A percentile compares a stretch with the other conserved stretches of the same genome.
Evolutionary conservation across 371 early-diverging fungal species (phyloP).

Genomic region (Blakeslea trispora): DNA sequence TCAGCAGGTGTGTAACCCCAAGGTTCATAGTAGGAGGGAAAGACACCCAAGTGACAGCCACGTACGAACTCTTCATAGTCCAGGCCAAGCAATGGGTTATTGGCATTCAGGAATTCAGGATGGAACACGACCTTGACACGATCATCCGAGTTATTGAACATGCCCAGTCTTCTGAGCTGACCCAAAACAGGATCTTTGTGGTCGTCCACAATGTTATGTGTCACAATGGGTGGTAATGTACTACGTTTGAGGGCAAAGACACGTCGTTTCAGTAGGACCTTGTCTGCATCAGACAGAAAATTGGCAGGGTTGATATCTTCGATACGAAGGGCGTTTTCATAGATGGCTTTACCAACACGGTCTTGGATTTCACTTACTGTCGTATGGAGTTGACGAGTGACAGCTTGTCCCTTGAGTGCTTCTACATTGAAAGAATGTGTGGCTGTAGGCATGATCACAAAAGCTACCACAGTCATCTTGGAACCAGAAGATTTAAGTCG

Average conservation of each 20-base stretch:
- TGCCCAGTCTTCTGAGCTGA: conserved; percentile 75
- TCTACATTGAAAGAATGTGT: conserved; percentile 95
- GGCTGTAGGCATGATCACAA: conserved; percentile 90
- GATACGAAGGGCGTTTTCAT: conserved; percentile 72
- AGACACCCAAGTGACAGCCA: conserved; percentile 95
- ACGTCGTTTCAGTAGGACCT: conserved; percentile 87
- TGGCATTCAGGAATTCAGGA: conserved; percentile 94
- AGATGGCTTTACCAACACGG: conserved; percentile 86
- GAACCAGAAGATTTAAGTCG: conserved; percentile 84
- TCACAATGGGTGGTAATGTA: conserved; percentile 90
- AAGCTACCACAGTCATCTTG: conserved; percentile 90
- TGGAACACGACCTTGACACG: conserved; percentile 98
- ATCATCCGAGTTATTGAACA: conserved; percentile 90
- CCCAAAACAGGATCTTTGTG: conserved; percentile 82
- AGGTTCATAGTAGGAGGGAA: conserved; percentile 96
- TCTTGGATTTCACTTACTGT: conserved; percentile 89
- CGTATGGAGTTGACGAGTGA: conserved; percentile 91
- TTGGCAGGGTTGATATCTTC: conserved; percentile 57
- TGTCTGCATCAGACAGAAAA: conserved; percentile 82
- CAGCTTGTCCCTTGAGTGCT: conserved; percentile 96
- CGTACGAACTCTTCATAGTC: conserved; percentile 98
- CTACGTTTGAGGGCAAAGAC: conserved; percentile 89
- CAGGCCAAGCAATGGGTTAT: conserved; percentile 88
- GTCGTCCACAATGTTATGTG: conserved; percentile 95
- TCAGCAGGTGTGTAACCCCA: conserved; percentile 97